phyloP scores from a whole-genome alignment of 177 flowering plant species.

The Vitis hybrid region DNA sequence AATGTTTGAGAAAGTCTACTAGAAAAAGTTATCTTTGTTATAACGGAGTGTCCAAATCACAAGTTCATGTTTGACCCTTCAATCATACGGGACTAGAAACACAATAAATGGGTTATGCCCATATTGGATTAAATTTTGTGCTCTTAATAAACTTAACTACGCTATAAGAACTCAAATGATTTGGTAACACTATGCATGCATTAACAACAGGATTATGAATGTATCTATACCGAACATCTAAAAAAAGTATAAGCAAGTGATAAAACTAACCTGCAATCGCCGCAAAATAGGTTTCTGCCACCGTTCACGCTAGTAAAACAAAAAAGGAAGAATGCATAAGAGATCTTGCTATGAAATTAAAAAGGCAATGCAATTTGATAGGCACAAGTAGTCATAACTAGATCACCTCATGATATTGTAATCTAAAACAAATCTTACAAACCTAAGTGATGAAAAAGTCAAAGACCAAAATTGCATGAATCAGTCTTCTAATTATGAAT shows the following conservation, averaged over 20 bases:
- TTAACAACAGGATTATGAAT: not conserved
- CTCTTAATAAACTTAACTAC: too few relatives aligned
- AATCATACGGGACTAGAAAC: too few relatives aligned
- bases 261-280: constrained; percentile 74
- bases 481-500: too few relatives aligned
- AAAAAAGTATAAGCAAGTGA: not conserved
- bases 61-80: not conserved
- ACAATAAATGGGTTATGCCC: not conserved
- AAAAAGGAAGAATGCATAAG: constrained; percentile 13
- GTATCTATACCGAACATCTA: not conserved
- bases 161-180: not conserved
- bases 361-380: not conserved
- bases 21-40: not conserved
- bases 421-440: too few relatives aligned
- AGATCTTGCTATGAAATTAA: not conserved
- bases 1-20: not conserved
- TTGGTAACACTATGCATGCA: not conserved
- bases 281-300: constrained; percentile 98
- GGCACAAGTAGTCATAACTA: not conserved
- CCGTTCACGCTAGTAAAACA: constrained; percentile 68
- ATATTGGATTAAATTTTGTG: not conserved
- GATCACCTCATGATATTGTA: too few relatives aligned
- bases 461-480: too few relatives aligned
- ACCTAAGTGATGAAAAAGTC: not conserved
- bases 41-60: not conserved